A percentile compares a stretch with the other conserved stretches of the same genome.
Conservation (phyloP, 2,329 filamentous ascomycete species). For the Talaromyces marneffei region DNA sequence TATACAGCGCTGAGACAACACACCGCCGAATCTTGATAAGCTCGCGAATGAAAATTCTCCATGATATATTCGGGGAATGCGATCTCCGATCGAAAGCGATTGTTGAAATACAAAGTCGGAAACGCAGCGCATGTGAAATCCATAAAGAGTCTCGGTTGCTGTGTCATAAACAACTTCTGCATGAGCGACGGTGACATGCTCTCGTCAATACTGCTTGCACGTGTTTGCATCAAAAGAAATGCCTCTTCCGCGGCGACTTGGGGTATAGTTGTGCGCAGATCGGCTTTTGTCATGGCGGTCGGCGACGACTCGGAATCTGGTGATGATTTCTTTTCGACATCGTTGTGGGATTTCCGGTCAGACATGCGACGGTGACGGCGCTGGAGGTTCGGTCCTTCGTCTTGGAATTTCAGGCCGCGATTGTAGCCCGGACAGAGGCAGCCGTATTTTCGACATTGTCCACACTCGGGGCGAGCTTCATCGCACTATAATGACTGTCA, state of each 20-base stretch:
- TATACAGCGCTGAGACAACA: slow-evolving; percentile 25
- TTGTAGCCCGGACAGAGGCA: slow-evolving; percentile 23
- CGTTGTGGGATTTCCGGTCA: slow-evolving; percentile 16
- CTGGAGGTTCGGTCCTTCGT: slow-evolving; percentile 27
- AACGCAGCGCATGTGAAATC: slow-evolving; percentile 25
- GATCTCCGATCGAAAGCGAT: slow-evolving; percentile 23
- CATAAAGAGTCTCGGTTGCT: slow-evolving; percentile 25
- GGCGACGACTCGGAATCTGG: slow-evolving; percentile 1
- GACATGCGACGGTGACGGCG: slow-evolving; percentile 19
- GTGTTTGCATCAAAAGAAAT: slow-evolving; percentile 12
- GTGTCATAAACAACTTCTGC: slow-evolving; percentile 21
- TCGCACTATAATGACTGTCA: slow-evolving; percentile 24
- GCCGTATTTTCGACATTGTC: slow-evolving; percentile 27
- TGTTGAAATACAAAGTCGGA: slow-evolving; percentile 27
- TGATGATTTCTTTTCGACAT: background rate
- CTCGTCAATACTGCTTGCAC: slow-evolving; percentile 19
- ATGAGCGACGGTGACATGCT: slow-evolving; percentile 25
- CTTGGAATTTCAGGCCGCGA: slow-evolving; percentile 25
- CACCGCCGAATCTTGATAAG: slow-evolving; percentile 18
- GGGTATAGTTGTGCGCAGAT: background rate
- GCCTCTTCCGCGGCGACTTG: slow-evolving; percentile 14
- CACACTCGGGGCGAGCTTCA: slow-evolving; percentile 24
- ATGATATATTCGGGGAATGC: slow-evolving; percentile 27
- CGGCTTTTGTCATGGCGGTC: background rate
- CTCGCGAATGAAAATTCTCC: slow-evolving; percentile 15